phyloP scores from a whole-genome alignment of 345 rosid genomes.

The Euphorbia pulcherrima region DNA sequence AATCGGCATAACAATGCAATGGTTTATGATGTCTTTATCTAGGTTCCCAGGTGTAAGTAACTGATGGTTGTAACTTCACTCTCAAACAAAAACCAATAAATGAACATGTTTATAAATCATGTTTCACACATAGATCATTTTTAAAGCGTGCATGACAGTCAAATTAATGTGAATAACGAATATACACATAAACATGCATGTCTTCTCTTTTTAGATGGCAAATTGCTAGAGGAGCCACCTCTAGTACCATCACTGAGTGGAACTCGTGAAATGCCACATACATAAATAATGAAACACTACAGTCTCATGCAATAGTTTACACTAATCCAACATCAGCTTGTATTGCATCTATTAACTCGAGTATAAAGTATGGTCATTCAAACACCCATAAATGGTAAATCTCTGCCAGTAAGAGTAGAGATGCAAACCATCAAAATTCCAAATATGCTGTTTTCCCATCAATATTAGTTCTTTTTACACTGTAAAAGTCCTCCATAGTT shows the following conservation, averaged over 20 bases:
- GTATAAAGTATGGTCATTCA: neutral
- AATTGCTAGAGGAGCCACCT: neutral
- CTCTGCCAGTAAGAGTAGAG: slow-evolving; percentile 15
- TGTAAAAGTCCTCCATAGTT: slow-evolving; percentile 93
- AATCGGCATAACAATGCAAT: neutral
- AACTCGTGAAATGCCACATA: neutral
- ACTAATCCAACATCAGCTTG: slow-evolving; percentile 10
- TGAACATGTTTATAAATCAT: slow-evolving; percentile 4
- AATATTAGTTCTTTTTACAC: slow-evolving; percentile 62
- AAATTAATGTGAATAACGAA: neutral
- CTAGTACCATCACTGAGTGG: neutral
- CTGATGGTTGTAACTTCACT: neutral
- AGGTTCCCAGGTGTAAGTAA: neutral
- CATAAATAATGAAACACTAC: slow-evolving; percentile 13
- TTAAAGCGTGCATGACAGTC: slow-evolving; percentile 3
- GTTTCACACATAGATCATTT: neutral
- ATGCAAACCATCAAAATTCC: slow-evolving; percentile 96
- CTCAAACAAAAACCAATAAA: neutral
- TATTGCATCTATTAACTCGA: slow-evolving; percentile 6
- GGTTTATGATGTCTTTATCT: neutral
- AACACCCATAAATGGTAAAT: slow-evolving; percentile 1
- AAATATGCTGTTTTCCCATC: slow-evolving; percentile 78
- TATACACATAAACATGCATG: neutral
- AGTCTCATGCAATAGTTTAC: neutral
- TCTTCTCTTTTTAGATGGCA: neutral